These are phyloP conservation scores for Panus rudis DNA, from an alignment of 768 basidiomycete species.

Conservation along the genomic window DNA sequence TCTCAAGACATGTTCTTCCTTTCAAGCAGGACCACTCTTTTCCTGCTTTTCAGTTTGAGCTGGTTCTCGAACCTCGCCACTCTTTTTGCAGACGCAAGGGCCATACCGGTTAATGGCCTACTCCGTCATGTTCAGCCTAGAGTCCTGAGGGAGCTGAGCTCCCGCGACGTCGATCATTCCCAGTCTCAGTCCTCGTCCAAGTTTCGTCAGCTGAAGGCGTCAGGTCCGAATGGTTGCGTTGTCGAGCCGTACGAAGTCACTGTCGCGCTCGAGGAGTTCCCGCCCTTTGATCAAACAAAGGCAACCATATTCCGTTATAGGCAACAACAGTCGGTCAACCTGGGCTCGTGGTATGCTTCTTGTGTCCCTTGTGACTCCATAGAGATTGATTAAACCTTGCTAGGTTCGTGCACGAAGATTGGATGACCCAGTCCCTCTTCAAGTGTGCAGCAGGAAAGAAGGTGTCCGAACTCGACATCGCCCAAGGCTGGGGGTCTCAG, in stretches of 20 bases:
- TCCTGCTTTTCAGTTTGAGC: no score
- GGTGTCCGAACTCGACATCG: constrained; percentile 58
- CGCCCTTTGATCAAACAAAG: constrained; percentile 40
- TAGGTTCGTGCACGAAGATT: constrained; percentile 69
- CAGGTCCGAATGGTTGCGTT: neutral
- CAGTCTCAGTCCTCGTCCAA: neutral
- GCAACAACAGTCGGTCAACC: constrained; percentile 57
- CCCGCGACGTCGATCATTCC: neutral
- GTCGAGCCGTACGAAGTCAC: constrained; percentile 7
- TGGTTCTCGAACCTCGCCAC: no score
- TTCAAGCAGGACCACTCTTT: no score
- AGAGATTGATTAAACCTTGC: neutral
- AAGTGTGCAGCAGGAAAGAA: constrained; percentile 44
- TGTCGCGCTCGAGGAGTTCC: constrained; percentile 31
- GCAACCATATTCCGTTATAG: constrained; percentile 54
- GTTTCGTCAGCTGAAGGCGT: neutral
- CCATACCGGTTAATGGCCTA: no score
- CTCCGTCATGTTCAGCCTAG: no score
- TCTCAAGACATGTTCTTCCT: no score
- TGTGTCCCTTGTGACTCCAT: neutral
- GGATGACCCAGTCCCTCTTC: constrained; percentile 70
- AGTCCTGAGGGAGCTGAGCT: no score
- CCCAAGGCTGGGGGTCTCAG: constrained; percentile 49
- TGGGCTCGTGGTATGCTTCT: constrained; percentile 48
- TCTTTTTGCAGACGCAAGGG: no score